These are phyloP conservation scores for Gossypium thurberi DNA, from an alignment of 345 rosid genomes.

Conservation along the genomic window DNA sequence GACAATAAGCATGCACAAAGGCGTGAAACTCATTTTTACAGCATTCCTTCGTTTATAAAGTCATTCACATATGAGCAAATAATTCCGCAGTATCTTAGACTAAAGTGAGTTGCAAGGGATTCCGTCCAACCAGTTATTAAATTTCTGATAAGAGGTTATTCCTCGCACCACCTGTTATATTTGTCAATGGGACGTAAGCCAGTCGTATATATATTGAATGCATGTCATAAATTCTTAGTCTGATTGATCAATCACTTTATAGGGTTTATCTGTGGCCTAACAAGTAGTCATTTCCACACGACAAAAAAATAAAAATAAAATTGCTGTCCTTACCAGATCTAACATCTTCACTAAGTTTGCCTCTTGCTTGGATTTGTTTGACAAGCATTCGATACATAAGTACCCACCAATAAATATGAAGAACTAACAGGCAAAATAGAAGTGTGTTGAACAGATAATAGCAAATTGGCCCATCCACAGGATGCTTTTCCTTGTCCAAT, in stretches of 20 bases:
- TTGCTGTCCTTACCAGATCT: slow-evolving; percentile 58
- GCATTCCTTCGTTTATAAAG: not conserved
- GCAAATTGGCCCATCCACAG: slow-evolving; percentile 56
- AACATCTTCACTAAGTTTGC: slow-evolving; percentile 76
- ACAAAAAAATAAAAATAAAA: not conserved
- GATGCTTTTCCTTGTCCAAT: slow-evolving; percentile 66
- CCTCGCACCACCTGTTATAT: not conserved
- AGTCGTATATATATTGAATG: not conserved
- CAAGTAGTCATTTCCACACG: not conserved
- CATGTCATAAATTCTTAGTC: not conserved
- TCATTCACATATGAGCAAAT: not conserved
- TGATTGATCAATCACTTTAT: not conserved
- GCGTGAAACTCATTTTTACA: not conserved
- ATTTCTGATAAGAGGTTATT: not conserved
- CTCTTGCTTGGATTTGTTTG: slow-evolving; percentile 71
- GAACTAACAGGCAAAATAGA: slow-evolving; percentile 60
- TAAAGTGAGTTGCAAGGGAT: too few species aligned
- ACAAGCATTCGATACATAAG: slow-evolving; percentile 78
- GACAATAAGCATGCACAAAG: not conserved
- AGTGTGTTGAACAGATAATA: slow-evolving; percentile 84
- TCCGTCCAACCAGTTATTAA: not conserved
- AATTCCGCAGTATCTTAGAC: not conserved
- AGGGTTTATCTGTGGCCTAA: not conserved
- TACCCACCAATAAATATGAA: slow-evolving; percentile 93
- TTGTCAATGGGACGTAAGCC: not conserved